phyloP scores from a whole-genome alignment of 169 alveolate species.

The Plasmodium ovale region DNA sequence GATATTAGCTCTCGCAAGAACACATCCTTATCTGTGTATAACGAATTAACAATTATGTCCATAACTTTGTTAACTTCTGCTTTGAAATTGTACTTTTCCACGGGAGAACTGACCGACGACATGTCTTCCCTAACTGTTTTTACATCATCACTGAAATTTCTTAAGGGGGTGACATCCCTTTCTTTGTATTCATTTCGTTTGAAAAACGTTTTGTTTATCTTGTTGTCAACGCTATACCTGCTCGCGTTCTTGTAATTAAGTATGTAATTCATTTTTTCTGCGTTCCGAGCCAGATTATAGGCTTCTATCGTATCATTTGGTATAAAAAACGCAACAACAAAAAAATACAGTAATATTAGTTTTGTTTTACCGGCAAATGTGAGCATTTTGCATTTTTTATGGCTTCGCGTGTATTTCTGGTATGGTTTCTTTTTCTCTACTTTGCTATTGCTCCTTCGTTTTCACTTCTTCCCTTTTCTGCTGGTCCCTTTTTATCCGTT shows the following conservation, averaged over 20 bases:
- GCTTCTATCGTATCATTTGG: slow-evolving; percentile 31
- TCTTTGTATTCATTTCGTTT: slow-evolving; percentile 19
- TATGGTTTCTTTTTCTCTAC: background rate
- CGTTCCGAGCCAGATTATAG: slow-evolving; percentile 24
- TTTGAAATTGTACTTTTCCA: slow-evolving; percentile 93
- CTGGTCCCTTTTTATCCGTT: background rate
- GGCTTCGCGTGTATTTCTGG: slow-evolving; percentile 10
- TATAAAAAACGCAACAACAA: slow-evolving; percentile 33
- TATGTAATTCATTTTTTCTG: slow-evolving; percentile 54
- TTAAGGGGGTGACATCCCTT: slow-evolving; percentile 6
- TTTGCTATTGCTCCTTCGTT: background rate
- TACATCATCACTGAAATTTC: slow-evolving; percentile 33
- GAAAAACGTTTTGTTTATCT: slow-evolving; percentile 61
- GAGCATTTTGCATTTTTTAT: slow-evolving; percentile 73
- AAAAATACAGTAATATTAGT: slow-evolving; percentile 32
- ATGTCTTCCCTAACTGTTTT: slow-evolving; percentile 37
- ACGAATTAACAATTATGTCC: slow-evolving; percentile 99
- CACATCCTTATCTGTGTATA: slow-evolving; percentile 98
- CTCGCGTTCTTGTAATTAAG: slow-evolving; percentile 34
- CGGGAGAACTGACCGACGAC: slow-evolving; percentile 79
- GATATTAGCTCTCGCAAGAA: slow-evolving; percentile 98
- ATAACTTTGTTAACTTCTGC: slow-evolving; percentile 98
- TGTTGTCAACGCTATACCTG: slow-evolving; percentile 18
- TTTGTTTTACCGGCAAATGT: slow-evolving; percentile 26
- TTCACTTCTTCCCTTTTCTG: background rate